A percentile compares a stretch with the other conserved stretches of the same genome.
These are phyloP conservation scores for Moesziomyces aphidis DNA, from an alignment of 1,284 basidiomycete species.

Conservation along the genomic window DNA sequence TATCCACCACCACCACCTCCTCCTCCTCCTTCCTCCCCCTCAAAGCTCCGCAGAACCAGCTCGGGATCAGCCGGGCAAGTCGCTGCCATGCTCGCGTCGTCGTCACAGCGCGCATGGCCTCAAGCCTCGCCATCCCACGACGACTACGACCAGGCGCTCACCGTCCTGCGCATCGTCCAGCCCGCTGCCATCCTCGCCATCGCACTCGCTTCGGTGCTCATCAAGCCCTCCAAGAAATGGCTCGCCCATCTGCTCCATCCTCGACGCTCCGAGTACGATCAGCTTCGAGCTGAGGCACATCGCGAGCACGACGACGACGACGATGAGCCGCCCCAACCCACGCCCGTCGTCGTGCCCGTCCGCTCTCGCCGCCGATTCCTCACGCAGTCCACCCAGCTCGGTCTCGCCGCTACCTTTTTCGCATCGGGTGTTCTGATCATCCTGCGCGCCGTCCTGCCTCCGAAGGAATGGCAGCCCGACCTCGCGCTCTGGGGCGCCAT, in stretches of 20 bases:
- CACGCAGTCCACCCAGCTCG: slow-evolving; percentile 43
- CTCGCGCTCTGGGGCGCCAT: slow-evolving; percentile 50
- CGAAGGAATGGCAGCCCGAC: slow-evolving; percentile 57
- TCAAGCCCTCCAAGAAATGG: slow-evolving; percentile 26
- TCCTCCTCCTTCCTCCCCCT: neutral
- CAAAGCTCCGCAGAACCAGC: neutral
- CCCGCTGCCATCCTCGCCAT: slow-evolving; percentile 43
- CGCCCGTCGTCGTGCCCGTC: slow-evolving; percentile 57
- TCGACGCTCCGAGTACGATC: slow-evolving; percentile 35
- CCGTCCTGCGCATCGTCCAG: slow-evolving; percentile 44
- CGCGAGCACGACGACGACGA: slow-evolving; percentile 15
- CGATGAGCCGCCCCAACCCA: slow-evolving; percentile 45
- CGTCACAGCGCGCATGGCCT: slow-evolving; percentile 10
- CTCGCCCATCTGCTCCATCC: slow-evolving; percentile 19
- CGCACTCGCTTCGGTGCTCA: slow-evolving; percentile 35
- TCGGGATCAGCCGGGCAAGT: neutral
- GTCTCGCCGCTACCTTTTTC: slow-evolving; percentile 54
- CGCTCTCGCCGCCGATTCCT: slow-evolving; percentile 52
- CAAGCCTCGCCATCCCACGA: slow-evolving; percentile 16
- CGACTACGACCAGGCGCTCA: slow-evolving; percentile 30
- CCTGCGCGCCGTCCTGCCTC: slow-evolving; percentile 60
- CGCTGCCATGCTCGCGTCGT: neutral
- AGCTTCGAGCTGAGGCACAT: slow-evolving; percentile 26
- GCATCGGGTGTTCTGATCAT: slow-evolving; percentile 59
- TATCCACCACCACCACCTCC: neutral